phyloP scores from a whole-genome alignment of 192 early-diverging fungal species.

The Backusella australiensis region DNA sequence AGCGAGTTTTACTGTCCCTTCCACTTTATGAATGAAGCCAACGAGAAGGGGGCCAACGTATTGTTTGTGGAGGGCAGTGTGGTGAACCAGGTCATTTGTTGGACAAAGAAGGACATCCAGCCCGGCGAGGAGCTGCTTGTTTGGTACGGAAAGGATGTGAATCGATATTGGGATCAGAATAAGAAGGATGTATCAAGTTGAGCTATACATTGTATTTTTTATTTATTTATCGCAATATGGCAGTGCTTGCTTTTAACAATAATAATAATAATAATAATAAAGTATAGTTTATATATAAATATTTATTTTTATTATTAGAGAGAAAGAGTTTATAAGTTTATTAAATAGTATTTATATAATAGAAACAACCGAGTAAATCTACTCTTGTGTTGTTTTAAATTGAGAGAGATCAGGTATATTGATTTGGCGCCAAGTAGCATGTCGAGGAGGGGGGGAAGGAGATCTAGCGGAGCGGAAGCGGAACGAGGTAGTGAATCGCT shows the following conservation, averaged over 20 bases:
- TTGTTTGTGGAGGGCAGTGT: slow-evolving; percentile 73
- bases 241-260: too few species aligned
- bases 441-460: background rate
- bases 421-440: background rate
- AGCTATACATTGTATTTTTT: too few species aligned
- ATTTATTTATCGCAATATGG: too few species aligned
- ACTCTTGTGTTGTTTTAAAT: background rate
- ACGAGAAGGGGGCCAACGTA: slow-evolving; percentile 59
- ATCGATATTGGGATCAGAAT: slow-evolving; percentile 61
- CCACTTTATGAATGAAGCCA: slow-evolving; percentile 88
- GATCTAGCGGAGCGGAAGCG: background rate
- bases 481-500: background rate
- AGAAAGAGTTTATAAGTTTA: too few species aligned
- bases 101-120: slow-evolving; percentile 65
- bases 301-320: too few species aligned
- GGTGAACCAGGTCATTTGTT: slow-evolving; percentile 88
- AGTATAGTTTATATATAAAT: too few species aligned
- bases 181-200: background rate
- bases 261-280: too few species aligned
- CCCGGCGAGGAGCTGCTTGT: slow-evolving; percentile 85
- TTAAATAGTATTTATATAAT: background rate
- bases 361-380: background rate
- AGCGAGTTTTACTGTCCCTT: slow-evolving; percentile 77
- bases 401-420: background rate
- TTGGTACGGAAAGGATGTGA: slow-evolving; percentile 82